Conservation (phyloP, 306 rosid species). For the Sicyos baderoa region DNA sequence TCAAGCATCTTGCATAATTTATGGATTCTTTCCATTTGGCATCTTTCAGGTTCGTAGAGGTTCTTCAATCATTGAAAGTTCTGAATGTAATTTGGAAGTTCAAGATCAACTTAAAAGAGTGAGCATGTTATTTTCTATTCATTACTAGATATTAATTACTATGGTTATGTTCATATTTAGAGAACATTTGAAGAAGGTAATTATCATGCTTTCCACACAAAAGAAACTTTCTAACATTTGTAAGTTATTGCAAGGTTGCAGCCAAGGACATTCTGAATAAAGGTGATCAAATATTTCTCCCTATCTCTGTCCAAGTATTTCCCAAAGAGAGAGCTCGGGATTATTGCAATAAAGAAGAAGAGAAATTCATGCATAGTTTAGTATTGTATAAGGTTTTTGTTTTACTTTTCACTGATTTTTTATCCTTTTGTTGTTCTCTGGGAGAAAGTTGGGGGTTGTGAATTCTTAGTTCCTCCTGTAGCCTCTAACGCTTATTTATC, state of each 20-base stretch:
- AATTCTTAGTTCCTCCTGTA: not conserved
- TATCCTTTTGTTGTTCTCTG: not conserved
- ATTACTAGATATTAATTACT: not conserved
- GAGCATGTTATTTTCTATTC: not conserved
- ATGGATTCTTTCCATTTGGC: not conserved
- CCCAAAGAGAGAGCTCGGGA: conserved; percentile 29
- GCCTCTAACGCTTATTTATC: not conserved
- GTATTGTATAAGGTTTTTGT: conserved; percentile 58
- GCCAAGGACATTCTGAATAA: conserved; percentile 57
- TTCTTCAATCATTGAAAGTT: conserved; percentile 14
- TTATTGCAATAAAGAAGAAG: conserved; percentile 45
- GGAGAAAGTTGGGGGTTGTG: not conserved
- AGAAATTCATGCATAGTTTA: conserved; percentile 42
- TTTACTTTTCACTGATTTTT: conserved; percentile 9
- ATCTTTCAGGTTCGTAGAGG: conserved; percentile 56
- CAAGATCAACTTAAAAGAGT: conserved; percentile 49
- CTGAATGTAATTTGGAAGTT: conserved; percentile 19
- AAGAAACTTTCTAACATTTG: conserved; percentile 19
- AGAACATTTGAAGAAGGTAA: conserved; percentile 1
- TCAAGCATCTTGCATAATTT: not conserved
- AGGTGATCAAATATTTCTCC: conserved; percentile 69
- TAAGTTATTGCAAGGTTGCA: conserved; percentile 39
- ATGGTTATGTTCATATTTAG: not conserved
- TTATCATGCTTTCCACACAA: not conserved
- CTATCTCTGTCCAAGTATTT: conserved; percentile 40